These are phyloP conservation scores for Geotrichum histeridarum DNA, from an alignment of 1,139 yeast species.

Conservation along the genomic window DNA sequence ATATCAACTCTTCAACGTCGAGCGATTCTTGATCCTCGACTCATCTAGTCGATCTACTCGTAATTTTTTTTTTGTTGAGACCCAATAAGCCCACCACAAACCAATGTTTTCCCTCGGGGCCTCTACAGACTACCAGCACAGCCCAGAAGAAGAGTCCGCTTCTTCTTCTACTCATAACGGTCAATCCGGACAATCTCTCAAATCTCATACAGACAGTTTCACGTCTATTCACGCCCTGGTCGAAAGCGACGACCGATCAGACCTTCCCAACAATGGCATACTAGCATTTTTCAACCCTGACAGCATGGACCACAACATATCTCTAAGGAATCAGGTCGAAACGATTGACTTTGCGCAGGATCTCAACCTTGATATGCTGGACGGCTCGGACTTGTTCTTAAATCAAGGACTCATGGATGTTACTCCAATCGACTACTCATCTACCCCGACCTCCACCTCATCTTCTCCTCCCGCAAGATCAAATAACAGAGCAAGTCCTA, in stretches of 20 bases:
- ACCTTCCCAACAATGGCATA: conserved; percentile 5
- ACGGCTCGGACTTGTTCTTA: neutral
- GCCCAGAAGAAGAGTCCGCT: neutral
- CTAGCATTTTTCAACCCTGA: conserved; percentile 6
- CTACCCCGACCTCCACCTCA: neutral
- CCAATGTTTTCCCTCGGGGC: neutral
- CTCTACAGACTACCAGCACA: neutral
- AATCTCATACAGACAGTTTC: neutral
- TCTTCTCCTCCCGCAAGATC: conserved; percentile 5
- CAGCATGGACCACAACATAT: neutral
- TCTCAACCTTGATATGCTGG: conserved; percentile 5
- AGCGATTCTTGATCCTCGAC: neutral
- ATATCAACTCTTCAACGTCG: neutral
- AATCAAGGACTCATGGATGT: neutral
- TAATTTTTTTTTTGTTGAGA: conserved; percentile 9
- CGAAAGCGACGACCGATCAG: conserved; percentile 9
- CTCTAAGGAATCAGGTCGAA: neutral
- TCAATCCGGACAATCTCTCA: neutral
- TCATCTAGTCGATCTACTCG: neutral
- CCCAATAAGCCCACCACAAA: conserved; percentile 1
- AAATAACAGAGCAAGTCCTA: neutral
- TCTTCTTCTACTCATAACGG: neutral
- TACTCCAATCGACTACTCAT: neutral
- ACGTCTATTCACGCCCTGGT: conserved; percentile 13
- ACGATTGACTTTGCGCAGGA: conserved; percentile 1